phyloP scores from a whole-genome alignment of 345 rosid species.

The Hypericum perforatum region DNA sequence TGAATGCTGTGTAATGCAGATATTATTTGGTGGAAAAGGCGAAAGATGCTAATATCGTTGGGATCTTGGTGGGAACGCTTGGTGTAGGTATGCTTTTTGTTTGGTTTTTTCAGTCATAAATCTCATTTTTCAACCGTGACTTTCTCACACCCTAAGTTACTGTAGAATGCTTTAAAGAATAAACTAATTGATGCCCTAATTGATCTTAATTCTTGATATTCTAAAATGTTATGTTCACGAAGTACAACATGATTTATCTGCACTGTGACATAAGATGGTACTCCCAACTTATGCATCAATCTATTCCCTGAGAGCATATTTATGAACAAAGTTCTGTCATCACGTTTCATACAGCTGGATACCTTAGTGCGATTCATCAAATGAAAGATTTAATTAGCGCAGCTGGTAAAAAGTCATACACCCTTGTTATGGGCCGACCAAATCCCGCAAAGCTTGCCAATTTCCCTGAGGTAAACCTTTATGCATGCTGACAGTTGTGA shows the following conservation, averaged over 20 bases:
- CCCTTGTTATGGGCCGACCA: conserved; percentile 87
- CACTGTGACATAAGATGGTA: neutral
- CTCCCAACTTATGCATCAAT: neutral
- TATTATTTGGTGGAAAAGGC: conserved; percentile 95
- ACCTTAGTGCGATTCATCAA: conserved; percentile 75
- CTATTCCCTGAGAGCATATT: conserved; percentile 6
- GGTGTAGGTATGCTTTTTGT: conserved; percentile 64
- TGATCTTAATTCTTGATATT: no score
- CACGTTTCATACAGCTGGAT: conserved; percentile 62
- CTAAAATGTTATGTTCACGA: neutral
- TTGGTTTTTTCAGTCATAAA: neutral
- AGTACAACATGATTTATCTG: neutral
- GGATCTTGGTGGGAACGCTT: conserved; percentile 92
- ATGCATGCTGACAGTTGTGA: neutral
- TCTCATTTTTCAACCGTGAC: no score
- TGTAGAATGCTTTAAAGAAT: no score
- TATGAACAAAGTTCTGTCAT: neutral
- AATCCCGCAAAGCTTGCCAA: conserved; percentile 95
- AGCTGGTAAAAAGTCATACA: conserved; percentile 79
- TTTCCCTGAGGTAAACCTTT: conserved; percentile 64
- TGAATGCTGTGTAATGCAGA: conserved; percentile 32
- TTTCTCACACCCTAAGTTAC: no score
- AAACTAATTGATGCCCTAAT: no score
- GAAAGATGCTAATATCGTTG: conserved; percentile 85
- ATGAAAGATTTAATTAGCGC: conserved; percentile 63